Evolutionary conservation across 208 protist species (phyloP).

Genomic region (Herpetomonas samuelpessoai): DNA sequence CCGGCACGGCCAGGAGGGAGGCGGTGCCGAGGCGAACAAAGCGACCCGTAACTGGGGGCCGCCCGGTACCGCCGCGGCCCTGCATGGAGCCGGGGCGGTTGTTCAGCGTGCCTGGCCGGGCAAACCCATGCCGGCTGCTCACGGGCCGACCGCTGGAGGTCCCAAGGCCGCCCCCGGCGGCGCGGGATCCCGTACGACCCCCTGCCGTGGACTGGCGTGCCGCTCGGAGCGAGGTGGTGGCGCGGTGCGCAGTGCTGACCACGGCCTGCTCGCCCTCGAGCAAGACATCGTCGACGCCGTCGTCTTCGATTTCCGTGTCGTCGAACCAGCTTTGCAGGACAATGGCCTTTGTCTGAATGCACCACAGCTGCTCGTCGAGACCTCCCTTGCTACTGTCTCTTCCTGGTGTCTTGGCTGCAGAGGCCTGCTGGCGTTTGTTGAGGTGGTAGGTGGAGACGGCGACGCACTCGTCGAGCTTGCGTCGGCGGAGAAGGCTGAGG

Average conservation of each 20-base stretch:
- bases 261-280: constrained; percentile 91
- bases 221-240: constrained; percentile 79
- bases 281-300: constrained; percentile 92
- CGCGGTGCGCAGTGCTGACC: constrained; percentile 71
- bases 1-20: constrained; percentile 71
- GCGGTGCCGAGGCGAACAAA: constrained; percentile 94
- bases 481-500: constrained; percentile 79
- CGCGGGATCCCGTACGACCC: constrained; percentile 23
- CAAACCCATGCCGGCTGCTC: constrained; percentile 80
- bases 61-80: constrained; percentile 37
- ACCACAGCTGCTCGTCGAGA: constrained; percentile 87
- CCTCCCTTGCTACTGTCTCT: background rate
- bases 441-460: constrained; percentile 73
- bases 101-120: constrained; percentile 68
- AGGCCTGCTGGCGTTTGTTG: constrained; percentile 14
- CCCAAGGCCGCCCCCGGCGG: constrained; percentile 23
- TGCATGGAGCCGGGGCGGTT: constrained; percentile 38
- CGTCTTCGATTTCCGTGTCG: constrained; percentile 94
- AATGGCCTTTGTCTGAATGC: constrained; percentile 89
- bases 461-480: constrained; percentile 83
- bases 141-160: constrained; percentile 31
- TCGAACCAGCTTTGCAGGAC: constrained; percentile 93
- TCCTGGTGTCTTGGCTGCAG: background rate
- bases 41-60: constrained; percentile 84
- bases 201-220: constrained; percentile 22